These are phyloP conservation scores for Neolentinus lepideus DNA, from an alignment of 1,284 basidiomycete species.

Conservation along the genomic window DNA sequence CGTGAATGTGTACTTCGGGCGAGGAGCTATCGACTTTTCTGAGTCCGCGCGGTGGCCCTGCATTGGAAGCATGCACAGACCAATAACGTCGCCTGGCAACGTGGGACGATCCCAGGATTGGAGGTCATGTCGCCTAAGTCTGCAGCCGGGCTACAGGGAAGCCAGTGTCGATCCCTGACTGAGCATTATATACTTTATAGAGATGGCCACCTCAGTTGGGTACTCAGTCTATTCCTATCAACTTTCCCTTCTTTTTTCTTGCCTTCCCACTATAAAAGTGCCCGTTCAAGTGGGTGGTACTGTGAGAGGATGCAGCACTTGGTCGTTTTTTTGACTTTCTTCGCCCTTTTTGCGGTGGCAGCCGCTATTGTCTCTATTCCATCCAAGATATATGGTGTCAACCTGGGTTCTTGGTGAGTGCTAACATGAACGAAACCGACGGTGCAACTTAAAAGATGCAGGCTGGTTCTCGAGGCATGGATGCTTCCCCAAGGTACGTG, in stretches of 20 bases:
- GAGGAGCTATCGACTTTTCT: no score
- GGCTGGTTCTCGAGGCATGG: slow-evolving; percentile 60
- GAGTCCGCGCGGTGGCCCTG: no score
- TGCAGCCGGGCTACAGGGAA: background rate
- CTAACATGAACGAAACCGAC: slow-evolving; percentile 1
- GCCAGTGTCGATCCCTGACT: background rate
- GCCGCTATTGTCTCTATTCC: slow-evolving; percentile 20
- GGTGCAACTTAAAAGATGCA: slow-evolving; percentile 12
- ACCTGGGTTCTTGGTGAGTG: slow-evolving; percentile 51
- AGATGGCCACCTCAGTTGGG: background rate
- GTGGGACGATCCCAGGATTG: background rate
- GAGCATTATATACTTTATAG: background rate
- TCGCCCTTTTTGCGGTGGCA: slow-evolving; percentile 12
- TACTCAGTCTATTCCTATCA: no score
- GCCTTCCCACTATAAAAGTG: background rate
- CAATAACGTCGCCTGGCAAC: background rate
- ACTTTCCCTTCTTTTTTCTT: background rate
- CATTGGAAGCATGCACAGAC: no score
- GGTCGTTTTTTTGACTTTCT: slow-evolving; percentile 1
- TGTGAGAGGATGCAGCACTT: background rate
- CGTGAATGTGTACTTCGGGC: no score
- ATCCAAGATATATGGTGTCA: slow-evolving; percentile 57
- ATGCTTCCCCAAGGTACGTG: slow-evolving; percentile 53
- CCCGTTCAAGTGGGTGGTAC: background rate
- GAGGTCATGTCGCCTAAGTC: background rate